phyloP scores from a whole-genome alignment of 2,329 filamentous ascomycete genomes.

The Talaromyces sp. region DNA sequence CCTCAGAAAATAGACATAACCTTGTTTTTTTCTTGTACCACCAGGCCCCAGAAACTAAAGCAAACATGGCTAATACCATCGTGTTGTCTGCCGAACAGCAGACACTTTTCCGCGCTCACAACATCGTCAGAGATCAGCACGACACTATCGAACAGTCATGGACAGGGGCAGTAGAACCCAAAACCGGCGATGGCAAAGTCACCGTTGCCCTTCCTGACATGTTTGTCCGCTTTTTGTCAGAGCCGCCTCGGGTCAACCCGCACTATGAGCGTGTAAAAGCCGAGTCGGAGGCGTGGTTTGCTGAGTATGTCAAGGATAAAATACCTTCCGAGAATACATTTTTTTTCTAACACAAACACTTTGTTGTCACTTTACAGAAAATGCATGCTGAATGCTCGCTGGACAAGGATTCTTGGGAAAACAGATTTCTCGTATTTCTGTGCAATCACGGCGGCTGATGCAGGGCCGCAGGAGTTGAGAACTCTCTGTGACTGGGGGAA shows the following conservation, averaged over 20 bases:
- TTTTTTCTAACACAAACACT: background rate
- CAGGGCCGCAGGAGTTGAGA: slow-evolving; percentile 17
- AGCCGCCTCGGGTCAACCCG: slow-evolving; percentile 18
- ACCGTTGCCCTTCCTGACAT: slow-evolving; percentile 20
- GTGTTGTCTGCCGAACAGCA: background rate
- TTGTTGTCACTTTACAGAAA: background rate
- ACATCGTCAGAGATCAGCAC: background rate
- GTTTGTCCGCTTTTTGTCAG: slow-evolving; percentile 25
- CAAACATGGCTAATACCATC: background rate
- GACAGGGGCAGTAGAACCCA: background rate
- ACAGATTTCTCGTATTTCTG: slow-evolving; percentile 23
- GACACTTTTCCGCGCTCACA: background rate
- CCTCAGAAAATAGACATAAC: background rate
- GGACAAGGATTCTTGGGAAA: slow-evolving; percentile 6
- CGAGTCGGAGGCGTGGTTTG: slow-evolving; percentile 21
- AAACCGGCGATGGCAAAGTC: background rate
- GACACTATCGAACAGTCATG: background rate
- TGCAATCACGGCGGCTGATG: slow-evolving; percentile 20
- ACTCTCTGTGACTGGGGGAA: slow-evolving; percentile 25
- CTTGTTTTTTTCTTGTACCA: background rate
- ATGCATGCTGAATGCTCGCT: background rate
- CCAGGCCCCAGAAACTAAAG: too few species aligned
- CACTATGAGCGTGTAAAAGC: slow-evolving; percentile 19
- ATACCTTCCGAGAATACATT: too few species aligned
- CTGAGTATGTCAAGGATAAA: slow-evolving; percentile 9